These are phyloP conservation scores for Russula abietina DNA, from an alignment of 768 basidiomycete genomes.

Conservation along the genomic window DNA sequence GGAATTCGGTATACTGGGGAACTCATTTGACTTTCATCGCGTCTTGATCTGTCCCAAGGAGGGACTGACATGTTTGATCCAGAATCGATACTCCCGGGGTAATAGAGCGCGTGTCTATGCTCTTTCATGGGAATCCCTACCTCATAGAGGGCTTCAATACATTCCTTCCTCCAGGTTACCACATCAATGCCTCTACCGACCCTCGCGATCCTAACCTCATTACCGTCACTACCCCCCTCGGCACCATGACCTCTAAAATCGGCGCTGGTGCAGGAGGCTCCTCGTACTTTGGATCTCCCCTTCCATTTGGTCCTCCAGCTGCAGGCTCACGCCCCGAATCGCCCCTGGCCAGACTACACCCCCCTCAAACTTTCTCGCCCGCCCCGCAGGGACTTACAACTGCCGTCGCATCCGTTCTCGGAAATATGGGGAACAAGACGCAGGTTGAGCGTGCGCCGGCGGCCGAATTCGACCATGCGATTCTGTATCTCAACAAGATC, in stretches of 20 bases:
- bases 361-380: slow-evolving; percentile 44
- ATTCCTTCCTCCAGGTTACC: slow-evolving; percentile 89
- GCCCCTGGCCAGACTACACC: slow-evolving; percentile 27
- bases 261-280: slow-evolving; percentile 34
- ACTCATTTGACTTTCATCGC: not conserved
- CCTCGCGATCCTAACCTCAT: slow-evolving; percentile 65
- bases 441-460: slow-evolving; percentile 47
- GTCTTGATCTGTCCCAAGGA: slow-evolving; percentile 20
- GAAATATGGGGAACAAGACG: slow-evolving; percentile 35
- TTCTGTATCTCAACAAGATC: slow-evolving; percentile 97
- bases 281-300: slow-evolving; percentile 24
- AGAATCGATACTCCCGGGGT: slow-evolving; percentile 98
- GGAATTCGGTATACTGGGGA: not conserved
- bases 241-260: slow-evolving; percentile 63
- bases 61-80: slow-evolving; percentile 23
- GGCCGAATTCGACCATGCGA: slow-evolving; percentile 87
- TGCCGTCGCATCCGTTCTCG: slow-evolving; percentile 24
- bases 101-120: slow-evolving; percentile 87
- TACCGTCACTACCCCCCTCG: slow-evolving; percentile 74
- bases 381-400: slow-evolving; percentile 25
- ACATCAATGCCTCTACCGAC: slow-evolving; percentile 79
- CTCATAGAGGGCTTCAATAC: slow-evolving; percentile 99
- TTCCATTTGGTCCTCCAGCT: slow-evolving; percentile 35
- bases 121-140: slow-evolving; percentile 84
- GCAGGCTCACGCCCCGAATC: slow-evolving; percentile 34